Conservation (phyloP, 1,284 basidiomycete genomes). For the Microbotryum intermedium region DNA sequence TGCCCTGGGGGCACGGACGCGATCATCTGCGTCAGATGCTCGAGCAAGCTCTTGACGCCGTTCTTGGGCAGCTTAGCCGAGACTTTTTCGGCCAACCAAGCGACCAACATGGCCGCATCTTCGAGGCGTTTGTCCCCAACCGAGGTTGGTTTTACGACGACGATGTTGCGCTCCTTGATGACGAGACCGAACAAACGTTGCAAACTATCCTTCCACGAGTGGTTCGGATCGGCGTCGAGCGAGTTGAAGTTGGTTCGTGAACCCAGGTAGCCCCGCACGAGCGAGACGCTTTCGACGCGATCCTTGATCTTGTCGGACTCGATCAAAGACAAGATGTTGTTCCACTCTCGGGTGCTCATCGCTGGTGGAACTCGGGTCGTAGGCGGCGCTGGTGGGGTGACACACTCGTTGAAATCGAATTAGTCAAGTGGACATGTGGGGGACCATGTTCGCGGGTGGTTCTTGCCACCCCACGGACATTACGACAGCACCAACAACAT, state of each 20-base stretch:
- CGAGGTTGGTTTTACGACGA: constrained; percentile 45
- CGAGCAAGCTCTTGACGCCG: constrained; percentile 51
- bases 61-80: constrained; percentile 50
- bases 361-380: too few species aligned
- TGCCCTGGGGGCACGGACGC: constrained; percentile 44
- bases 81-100: constrained; percentile 59
- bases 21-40: constrained; percentile 59
- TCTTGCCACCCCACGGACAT: too few species aligned
- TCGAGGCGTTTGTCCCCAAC: constrained; percentile 52
- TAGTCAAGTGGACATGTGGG: too few species aligned
- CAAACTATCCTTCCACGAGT: constrained; percentile 59
- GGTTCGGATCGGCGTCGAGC: constrained; percentile 43
- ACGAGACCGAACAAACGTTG: constrained; percentile 63
- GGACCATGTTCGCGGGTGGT: too few species aligned
- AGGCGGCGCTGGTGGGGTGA: too few species aligned
- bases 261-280: constrained; percentile 54
- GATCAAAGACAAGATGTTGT: too few species aligned
- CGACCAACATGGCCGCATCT: constrained; percentile 55
- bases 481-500: too few species aligned
- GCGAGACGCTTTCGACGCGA: constrained; percentile 55
- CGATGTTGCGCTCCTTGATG: constrained; percentile 52
- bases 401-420: too few species aligned
- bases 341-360: too few species aligned
- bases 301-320: constrained; percentile 60
- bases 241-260: constrained; percentile 50